These are phyloP conservation scores for Cotoneaster glaucophyllus DNA, from an alignment of 306 rosid species.

Conservation along the genomic window DNA sequence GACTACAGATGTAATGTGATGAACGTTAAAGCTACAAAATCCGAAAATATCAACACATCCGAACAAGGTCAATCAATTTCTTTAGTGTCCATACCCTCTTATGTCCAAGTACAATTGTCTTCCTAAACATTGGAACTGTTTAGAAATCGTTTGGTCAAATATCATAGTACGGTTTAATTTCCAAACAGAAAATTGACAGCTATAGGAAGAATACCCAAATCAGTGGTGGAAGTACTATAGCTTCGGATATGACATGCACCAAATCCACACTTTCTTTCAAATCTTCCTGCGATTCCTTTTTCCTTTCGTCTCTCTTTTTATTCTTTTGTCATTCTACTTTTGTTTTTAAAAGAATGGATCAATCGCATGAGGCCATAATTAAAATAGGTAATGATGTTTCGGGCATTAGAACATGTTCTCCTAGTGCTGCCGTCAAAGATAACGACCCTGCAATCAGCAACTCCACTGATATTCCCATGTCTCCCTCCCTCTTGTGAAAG, in stretches of 20 bases:
- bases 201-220: background rate
- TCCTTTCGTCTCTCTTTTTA: background rate
- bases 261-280: constrained; percentile 3
- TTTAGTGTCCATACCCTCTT: too few relatives aligned
- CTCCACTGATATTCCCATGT: constrained; percentile 33
- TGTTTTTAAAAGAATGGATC: constrained; percentile 32
- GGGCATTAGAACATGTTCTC: constrained; percentile 34
- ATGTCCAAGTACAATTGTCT: too few relatives aligned
- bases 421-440: constrained; percentile 33
- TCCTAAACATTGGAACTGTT: too few relatives aligned
- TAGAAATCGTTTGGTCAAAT: too few relatives aligned
- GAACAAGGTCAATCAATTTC: too few relatives aligned
- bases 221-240: background rate
- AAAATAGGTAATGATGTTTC: constrained; percentile 41
- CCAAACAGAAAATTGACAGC: background rate
- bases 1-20: too few relatives aligned
- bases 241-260: background rate
- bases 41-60: too few relatives aligned
- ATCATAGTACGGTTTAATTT: too few relatives aligned
- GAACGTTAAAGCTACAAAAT: too few relatives aligned
- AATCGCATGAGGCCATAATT: background rate
- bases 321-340: constrained; percentile 17
- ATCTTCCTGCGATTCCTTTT: background rate
- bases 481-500: constrained; percentile 25
- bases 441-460: constrained; percentile 25